phyloP scores from a whole-genome alignment of 306 rosid genomes.

The Citrullus mucosospermus region DNA sequence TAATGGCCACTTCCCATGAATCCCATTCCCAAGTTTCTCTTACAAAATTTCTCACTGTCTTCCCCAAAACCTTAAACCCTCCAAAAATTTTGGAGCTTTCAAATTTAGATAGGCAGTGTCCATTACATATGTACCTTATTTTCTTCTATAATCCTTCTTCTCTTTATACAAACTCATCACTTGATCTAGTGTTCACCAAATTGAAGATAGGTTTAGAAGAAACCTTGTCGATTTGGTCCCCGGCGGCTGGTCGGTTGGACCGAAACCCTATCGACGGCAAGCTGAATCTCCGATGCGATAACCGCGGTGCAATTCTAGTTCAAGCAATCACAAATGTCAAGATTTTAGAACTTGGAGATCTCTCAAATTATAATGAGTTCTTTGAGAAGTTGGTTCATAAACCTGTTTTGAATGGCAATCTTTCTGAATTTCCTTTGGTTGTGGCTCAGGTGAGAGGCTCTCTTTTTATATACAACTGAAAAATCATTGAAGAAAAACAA shows the following conservation, averaged over 20 bases:
- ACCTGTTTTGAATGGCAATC: conserved; percentile 38
- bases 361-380: conserved; percentile 42
- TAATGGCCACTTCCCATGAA: conserved; percentile 24
- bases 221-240: conserved; percentile 46
- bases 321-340: conserved; percentile 24
- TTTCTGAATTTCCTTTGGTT: conserved; percentile 55
- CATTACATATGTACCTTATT: conserved; percentile 46
- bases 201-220: conserved; percentile 56
- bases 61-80: conserved; percentile 30
- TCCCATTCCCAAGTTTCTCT: conserved; percentile 27
- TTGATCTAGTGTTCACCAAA: conserved; percentile 29
- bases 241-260: conserved; percentile 53
- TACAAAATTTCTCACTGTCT: conserved; percentile 30
- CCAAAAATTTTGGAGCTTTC: conserved; percentile 39
- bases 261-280: conserved; percentile 29
- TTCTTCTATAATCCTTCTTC: conserved; percentile 34
- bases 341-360: conserved; percentile 54
- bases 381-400: conserved; percentile 46
- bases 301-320: conserved; percentile 48
- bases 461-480: not conserved
- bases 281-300: conserved; percentile 60
- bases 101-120: conserved; percentile 73
- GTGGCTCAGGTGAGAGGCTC: conserved; percentile 58
- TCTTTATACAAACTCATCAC: conserved; percentile 7
- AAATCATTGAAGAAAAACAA: not conserved